These are phyloP conservation scores for Brassica hybrid DNA, from an alignment of 441 rosid species.

Conservation along the genomic window DNA sequence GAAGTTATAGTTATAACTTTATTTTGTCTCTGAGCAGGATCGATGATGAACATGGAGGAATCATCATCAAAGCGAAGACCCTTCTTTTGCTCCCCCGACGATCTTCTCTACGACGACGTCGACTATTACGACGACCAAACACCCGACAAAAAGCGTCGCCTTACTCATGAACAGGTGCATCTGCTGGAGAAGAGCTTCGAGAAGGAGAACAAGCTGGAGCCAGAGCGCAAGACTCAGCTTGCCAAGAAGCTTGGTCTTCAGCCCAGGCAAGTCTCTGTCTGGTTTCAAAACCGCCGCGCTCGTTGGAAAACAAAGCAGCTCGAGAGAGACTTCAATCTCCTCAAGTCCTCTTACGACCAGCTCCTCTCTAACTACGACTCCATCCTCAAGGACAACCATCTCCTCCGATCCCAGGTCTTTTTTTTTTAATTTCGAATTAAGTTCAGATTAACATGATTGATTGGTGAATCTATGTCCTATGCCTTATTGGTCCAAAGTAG, in stretches of 20 bases:
- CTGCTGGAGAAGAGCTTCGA: slow-evolving; percentile 83
- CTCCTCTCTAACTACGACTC: slow-evolving; percentile 68
- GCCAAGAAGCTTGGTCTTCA: slow-evolving; percentile 82
- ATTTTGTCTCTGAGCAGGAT: slow-evolving; percentile 21
- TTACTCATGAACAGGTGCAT: slow-evolving; percentile 78
- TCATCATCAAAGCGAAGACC: slow-evolving; percentile 73
- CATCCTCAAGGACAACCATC: slow-evolving; percentile 59
- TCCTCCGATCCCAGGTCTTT: slow-evolving; percentile 65
- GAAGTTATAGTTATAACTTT: not conserved
- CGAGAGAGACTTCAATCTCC: slow-evolving; percentile 66
- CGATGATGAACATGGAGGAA: slow-evolving; percentile 69
- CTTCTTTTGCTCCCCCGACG: slow-evolving; percentile 75
- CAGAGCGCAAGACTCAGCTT: slow-evolving; percentile 69
- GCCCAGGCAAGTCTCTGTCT: slow-evolving; percentile 79
- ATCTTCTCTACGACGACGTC: slow-evolving; percentile 59
- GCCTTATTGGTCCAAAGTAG: slow-evolving; percentile 34
- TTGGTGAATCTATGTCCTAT: not conserved
- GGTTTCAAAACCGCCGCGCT: slow-evolving; percentile 87
- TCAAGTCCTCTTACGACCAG: slow-evolving; percentile 69
- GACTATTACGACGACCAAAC: slow-evolving; percentile 80
- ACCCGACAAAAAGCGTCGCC: slow-evolving; percentile 93
- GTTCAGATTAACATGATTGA: not conserved
- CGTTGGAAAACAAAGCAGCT: slow-evolving; percentile 86
- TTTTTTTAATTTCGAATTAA: not conserved
- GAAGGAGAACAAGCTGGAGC: slow-evolving; percentile 83